Base-by-base conservation (phyloP, 345 rosid genomes). In the Heritiera fomes region DNA sequence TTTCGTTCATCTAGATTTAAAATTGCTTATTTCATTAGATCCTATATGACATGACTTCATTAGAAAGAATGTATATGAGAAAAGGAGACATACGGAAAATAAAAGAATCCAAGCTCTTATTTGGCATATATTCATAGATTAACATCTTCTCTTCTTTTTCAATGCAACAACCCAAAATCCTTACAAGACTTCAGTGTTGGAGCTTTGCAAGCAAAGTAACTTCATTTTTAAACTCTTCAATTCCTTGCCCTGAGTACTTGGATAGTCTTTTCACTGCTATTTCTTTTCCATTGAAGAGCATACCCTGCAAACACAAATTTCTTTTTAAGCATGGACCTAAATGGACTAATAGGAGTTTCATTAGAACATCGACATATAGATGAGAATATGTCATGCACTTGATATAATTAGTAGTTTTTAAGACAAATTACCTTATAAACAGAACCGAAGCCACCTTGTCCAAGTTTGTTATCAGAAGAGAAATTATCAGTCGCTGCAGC, bases 391-490 rank as follows among this genome's bases (percentile, higher is more conserved):
- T 34, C 11, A 50, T 11, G 14, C 5, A 14, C 17, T 43, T 13
- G 55, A 41, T 69, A 32, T 32, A 28, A 41, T 20, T 41, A 68
- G 14, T 52, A 53, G 14, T 8, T 58, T 9, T 15, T 38, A 30
- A 62, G 71, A 63, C 34, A 30, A 14, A 50, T 28, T 80, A 89
- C 97, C 91, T 89, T 90, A 55, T 90, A 92, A 55, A 92, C 97
- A 1, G 90, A 49, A 53, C 97, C 97, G 45, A 92, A 92, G 8
- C 97, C 94, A 75, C 94, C 94, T 77, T 87, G 82, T 76, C 97
- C 94, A 55, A 92, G 97, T 81, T 88, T 90, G 77, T 87, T 87
- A 41, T 72, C 82, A 17, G 63, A 8, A 56, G 87, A 86, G 78
- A 92, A 92, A 74, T 86, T 84, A 58, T 85, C 18, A 4, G 97